These are phyloP conservation scores for Odonthalia washingtoniensis DNA, from an alignment of 31 red algal genomes.

Conservation along the genomic window DNA sequence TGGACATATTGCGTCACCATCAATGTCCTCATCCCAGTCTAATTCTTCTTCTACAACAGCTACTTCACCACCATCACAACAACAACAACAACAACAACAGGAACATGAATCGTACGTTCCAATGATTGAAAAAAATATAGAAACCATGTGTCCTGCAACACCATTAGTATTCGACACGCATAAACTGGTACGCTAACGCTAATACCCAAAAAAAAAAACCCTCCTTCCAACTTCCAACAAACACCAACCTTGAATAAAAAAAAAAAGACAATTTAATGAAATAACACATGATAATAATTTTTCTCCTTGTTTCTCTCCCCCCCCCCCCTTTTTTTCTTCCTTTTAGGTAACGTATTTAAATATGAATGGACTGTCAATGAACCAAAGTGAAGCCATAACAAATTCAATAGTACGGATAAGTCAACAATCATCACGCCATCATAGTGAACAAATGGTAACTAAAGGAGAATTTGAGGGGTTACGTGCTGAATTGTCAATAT, in stretches of 20 bases:
- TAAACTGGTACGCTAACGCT: constrained; percentile 51
- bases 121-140: no score
- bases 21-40: no score
- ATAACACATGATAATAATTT: constrained; percentile 33
- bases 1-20: no score
- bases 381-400: constrained; percentile 83
- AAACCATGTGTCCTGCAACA: constrained; percentile 36
- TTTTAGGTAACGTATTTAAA: constrained; percentile 43
- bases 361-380: constrained; percentile 60
- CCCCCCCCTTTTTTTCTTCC: not conserved
- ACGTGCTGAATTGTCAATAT: constrained; percentile 82
- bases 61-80: no score
- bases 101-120: no score
- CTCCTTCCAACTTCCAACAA: not conserved
- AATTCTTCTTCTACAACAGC: no score
- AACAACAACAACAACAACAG: no score
- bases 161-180: constrained; percentile 69
- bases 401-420: constrained; percentile 74
- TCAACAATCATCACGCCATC: constrained; percentile 60
- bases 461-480: constrained; percentile 86
- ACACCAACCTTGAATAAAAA: not conserved
- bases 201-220: not conserved
- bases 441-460: constrained; percentile 73
- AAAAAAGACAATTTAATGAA: not conserved
- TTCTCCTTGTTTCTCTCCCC: not conserved